Conservation (phyloP, 768 basidiomycete species). For the Calocera viscosa region DNA sequence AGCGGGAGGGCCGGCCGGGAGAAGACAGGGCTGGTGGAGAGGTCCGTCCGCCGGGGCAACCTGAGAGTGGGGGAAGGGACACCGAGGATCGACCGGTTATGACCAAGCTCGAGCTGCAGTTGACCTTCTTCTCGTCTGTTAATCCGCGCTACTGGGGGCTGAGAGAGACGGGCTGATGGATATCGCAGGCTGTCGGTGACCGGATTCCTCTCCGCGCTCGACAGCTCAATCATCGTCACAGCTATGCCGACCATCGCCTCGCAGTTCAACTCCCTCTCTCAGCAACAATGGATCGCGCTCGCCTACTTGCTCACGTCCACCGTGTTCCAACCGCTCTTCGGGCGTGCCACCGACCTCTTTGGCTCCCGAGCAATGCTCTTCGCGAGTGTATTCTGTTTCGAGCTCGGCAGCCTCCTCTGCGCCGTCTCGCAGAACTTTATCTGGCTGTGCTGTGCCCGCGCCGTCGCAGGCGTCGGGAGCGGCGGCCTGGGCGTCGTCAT, state of each 20-base stretch:
- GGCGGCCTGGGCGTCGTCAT: conserved; percentile 56
- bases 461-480: conserved; percentile 55
- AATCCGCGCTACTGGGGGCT: neutral
- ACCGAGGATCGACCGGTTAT: neutral
- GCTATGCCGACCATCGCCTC: conserved; percentile 59
- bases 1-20: neutral
- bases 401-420: conserved; percentile 40
- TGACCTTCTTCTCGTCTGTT: neutral
- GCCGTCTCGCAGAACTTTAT: conserved; percentile 54
- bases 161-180: no score
- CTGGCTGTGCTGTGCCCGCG: conserved; percentile 56
- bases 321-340: conserved; percentile 42
- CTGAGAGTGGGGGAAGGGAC: neutral
- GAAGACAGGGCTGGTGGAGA: neutral
- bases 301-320: conserved; percentile 58
- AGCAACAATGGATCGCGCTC: conserved; percentile 60
- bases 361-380: conserved; percentile 46
- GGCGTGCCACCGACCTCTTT: conserved; percentile 22
- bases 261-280: conserved; percentile 51
- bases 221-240: conserved; percentile 63
- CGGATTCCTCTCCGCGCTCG: conserved; percentile 48
- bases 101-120: neutral
- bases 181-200: conserved; percentile 48
- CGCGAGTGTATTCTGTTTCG: conserved; percentile 25
- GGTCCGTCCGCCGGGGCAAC: neutral